phyloP scores from a whole-genome alignment of 176 grass and related monocot genomes.

The Zoysia japonica region DNA sequence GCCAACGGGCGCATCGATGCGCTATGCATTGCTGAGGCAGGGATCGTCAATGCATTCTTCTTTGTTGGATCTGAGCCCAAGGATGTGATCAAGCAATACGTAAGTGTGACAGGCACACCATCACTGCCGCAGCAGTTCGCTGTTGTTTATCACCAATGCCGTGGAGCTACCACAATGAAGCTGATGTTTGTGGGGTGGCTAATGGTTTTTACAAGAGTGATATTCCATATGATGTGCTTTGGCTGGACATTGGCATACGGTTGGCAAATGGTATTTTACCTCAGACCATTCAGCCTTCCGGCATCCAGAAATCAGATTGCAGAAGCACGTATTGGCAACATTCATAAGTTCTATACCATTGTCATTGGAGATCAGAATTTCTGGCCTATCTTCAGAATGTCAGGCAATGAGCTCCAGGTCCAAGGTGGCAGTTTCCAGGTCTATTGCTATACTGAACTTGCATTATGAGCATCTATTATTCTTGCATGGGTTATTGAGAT shows the following conservation, averaged over 20 bases:
- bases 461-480: too few species aligned
- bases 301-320: conserved; percentile 38
- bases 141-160: conserved; percentile 83
- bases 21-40: conserved; percentile 88
- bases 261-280: conserved; percentile 91
- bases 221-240: conserved; percentile 95
- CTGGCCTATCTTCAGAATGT: too few species aligned
- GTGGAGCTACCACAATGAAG: conserved; percentile 95
- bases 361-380: too few species aligned
- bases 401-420: too few species aligned
- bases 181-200: conserved; percentile 79
- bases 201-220: conserved; percentile 77
- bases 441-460: too few species aligned
- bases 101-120: conserved; percentile 72
- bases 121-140: conserved; percentile 85
- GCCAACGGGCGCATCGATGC: conserved; percentile 55
- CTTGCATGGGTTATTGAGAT: too few species aligned
- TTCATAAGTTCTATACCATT: too few species aligned
- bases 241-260: conserved; percentile 94
- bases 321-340: too few species aligned
- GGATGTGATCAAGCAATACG: conserved; percentile 81
- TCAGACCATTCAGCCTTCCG: conserved; percentile 81
- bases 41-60: conserved; percentile 76
- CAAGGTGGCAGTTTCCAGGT: too few species aligned
- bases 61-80: conserved; percentile 78